Evolutionary conservation across 2,329 filamentous ascomycete species (phyloP).

Genomic region (Hymenoscyphus repandus): DNA sequence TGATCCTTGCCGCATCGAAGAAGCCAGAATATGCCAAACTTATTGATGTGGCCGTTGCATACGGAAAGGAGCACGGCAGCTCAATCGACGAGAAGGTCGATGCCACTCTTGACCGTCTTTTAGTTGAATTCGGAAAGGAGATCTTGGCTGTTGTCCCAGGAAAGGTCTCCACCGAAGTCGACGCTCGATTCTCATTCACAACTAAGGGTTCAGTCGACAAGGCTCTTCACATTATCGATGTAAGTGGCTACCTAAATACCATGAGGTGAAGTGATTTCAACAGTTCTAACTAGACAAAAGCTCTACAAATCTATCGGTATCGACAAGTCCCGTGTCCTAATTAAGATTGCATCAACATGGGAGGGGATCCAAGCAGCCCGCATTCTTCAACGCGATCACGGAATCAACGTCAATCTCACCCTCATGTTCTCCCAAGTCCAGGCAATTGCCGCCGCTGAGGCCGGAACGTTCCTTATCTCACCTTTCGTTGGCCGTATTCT

Average conservation of each 20-base stretch:
- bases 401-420: slow-evolving; percentile 97
- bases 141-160: slow-evolving; percentile 96
- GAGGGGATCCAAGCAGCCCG: slow-evolving; percentile 99
- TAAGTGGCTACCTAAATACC: slow-evolving; percentile 43
- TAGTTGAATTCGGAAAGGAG: slow-evolving; percentile 97
- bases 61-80: slow-evolving; percentile 72
- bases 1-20: slow-evolving; percentile 97
- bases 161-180: slow-evolving; percentile 98
- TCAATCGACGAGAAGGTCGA: slow-evolving; percentile 80
- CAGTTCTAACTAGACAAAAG: slow-evolving; percentile 41
- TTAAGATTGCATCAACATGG: slow-evolving; percentile 99
- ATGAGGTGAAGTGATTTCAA: background rate
- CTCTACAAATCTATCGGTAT: slow-evolving; percentile 93
- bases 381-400: slow-evolving; percentile 92
- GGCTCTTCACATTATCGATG: slow-evolving; percentile 94
- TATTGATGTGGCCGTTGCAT: slow-evolving; percentile 78
- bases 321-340: slow-evolving; percentile 88
- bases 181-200: slow-evolving; percentile 93
- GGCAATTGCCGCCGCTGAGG: slow-evolving; percentile 94
- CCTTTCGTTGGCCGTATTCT: slow-evolving; percentile 99
- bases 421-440: slow-evolving; percentile 96
- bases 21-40: slow-evolving; percentile 93
- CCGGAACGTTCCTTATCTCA: slow-evolving; percentile 93
- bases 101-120: slow-evolving; percentile 81
- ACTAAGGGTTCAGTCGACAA: slow-evolving; percentile 88